Evolutionary conservation across 352 stramenopile species (phyloP).

Genomic region (Elongisporangium undulatum): DNA sequence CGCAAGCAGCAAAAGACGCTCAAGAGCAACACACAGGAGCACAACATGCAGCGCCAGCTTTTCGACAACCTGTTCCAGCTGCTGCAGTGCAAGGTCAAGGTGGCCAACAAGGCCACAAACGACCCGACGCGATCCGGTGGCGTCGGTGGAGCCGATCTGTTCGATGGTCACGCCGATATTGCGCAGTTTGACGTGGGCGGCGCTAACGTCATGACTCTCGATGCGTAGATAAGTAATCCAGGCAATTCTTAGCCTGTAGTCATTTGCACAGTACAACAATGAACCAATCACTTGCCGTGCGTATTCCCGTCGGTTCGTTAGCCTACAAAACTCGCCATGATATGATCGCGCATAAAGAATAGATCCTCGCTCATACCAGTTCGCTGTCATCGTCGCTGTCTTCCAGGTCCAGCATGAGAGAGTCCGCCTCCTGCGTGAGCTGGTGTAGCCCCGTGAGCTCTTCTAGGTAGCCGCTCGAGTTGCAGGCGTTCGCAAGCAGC

Average conservation of each 20-base stretch:
- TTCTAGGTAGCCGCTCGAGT: conserved; percentile 69
- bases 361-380: conserved; percentile 18
- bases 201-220: conserved; percentile 83
- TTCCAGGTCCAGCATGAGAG: conserved; percentile 59
- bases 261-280: too few relatives aligned
- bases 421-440: conserved; percentile 52
- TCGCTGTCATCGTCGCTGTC: conserved; percentile 67
- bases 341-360: too few relatives aligned
- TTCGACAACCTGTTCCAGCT: conserved; percentile 84
- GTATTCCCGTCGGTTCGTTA: background rate
- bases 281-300: background rate
- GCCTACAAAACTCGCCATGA: background rate
- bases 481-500: conserved; percentile 61
- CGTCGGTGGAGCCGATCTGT: conserved; percentile 28
- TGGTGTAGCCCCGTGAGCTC: conserved; percentile 71
- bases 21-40: conserved; percentile 73
- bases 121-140: conserved; percentile 10
- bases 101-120: conserved; percentile 25
- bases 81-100: conserved; percentile 70
- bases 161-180: conserved; percentile 61
- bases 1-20: conserved; percentile 88
- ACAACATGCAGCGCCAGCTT: conserved; percentile 76
- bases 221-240: too few relatives aligned
- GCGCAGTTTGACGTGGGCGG: conserved; percentile 76
- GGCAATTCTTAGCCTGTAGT: too few relatives aligned